These are phyloP conservation scores for Cladosporium oxysporum DNA, from an alignment of 2,329 filamentous ascomycete species.

Conservation along the genomic window DNA sequence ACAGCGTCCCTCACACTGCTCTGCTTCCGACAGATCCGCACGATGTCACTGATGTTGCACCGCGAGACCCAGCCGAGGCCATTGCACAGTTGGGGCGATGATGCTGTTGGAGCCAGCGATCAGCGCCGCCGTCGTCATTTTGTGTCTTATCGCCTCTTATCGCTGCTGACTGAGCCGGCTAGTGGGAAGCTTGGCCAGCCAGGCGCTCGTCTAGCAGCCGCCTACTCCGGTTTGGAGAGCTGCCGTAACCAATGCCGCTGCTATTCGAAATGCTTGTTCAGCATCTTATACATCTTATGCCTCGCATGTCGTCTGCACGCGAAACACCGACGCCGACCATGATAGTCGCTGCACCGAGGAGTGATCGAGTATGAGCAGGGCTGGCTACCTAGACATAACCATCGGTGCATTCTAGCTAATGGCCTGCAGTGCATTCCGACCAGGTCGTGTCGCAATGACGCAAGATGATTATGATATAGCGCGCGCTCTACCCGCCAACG, in stretches of 20 bases:
- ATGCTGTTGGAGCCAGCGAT: slow-evolving; percentile 3
- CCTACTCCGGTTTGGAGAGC: background rate
- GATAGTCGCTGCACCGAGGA: background rate
- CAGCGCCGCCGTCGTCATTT: slow-evolving; percentile 13
- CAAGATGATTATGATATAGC: background rate
- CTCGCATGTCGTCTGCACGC: background rate
- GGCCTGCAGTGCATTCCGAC: background rate
- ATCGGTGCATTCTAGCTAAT: background rate
- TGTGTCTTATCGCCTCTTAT: slow-evolving; percentile 15
- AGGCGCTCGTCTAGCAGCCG: background rate
- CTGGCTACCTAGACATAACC: background rate
- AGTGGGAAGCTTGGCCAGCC: slow-evolving; percentile 6
- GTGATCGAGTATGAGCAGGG: background rate
- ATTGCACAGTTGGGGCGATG: background rate
- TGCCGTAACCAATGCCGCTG: background rate
- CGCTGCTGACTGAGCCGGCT: slow-evolving; percentile 16
- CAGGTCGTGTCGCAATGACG: background rate
- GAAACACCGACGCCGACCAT: background rate
- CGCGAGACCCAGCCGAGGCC: slow-evolving; percentile 6
- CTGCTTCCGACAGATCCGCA: slow-evolving; percentile 11
- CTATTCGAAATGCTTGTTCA: background rate
- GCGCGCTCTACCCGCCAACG: background rate
- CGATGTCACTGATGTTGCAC: background rate
- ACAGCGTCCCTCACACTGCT: no score
- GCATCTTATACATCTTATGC: background rate